phyloP scores from a whole-genome alignment of 1,284 basidiomycete genomes.

The Cryptococcus deneoformans region DNA sequence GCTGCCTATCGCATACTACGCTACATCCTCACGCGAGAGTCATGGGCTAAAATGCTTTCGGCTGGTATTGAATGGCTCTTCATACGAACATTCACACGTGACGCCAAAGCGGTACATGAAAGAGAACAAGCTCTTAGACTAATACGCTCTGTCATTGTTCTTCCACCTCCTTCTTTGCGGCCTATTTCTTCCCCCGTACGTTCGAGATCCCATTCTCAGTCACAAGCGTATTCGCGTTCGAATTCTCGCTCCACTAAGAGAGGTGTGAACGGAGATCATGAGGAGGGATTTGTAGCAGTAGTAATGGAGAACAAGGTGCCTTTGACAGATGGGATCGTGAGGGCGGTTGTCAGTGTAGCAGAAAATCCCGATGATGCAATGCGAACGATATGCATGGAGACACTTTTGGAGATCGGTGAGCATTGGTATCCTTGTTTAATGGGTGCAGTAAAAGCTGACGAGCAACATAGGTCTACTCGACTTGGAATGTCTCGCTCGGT shows the following conservation, averaged over 20 bases:
- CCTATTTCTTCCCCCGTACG: conserved; percentile 7
- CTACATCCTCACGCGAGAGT: conserved; percentile 65
- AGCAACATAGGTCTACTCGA: conserved; percentile 70
- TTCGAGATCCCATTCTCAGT: conserved; percentile 6
- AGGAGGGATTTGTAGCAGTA: conserved; percentile 4
- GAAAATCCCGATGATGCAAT: conserved; percentile 92
- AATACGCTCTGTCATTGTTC: conserved; percentile 71
- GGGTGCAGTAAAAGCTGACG: background rate
- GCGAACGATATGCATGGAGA: conserved; percentile 78
- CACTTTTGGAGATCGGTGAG: conserved; percentile 81
- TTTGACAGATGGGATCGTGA: conserved; percentile 65
- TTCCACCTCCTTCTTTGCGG: conserved; percentile 21
- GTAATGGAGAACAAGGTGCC: conserved; percentile 25
- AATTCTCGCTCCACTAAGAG: background rate
- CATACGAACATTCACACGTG: conserved; percentile 80
- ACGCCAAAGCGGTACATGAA: conserved; percentile 74
- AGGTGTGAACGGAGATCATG: background rate
- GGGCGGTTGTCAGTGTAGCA: conserved; percentile 86
- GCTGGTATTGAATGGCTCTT: conserved; percentile 80
- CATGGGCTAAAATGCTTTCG: conserved; percentile 41
- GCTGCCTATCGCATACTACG: conserved; percentile 83
- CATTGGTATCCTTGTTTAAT: background rate
- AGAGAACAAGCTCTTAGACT: conserved; percentile 94
- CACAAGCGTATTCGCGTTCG: background rate
- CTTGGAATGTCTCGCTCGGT: conserved; percentile 72